Evolutionary conservation across 257 asterid genomes (phyloP).

Genomic region (Penstemon eatonii): DNA sequence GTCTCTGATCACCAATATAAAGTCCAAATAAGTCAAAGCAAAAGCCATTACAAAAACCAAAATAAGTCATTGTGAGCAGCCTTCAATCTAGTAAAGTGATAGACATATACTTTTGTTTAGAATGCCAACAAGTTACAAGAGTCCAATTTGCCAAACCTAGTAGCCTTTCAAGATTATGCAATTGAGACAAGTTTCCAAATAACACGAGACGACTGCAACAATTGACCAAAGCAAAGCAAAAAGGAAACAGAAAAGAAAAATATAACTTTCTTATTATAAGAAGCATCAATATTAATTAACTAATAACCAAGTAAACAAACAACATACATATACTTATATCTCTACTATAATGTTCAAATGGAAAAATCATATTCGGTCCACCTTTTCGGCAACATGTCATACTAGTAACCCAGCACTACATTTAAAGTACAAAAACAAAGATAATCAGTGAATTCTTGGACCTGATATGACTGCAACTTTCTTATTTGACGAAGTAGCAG

Average conservation of each 20-base stretch:
- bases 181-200: neutral
- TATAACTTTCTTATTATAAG: neutral
- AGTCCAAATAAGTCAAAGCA: neutral
- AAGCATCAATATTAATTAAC: constrained; percentile 1
- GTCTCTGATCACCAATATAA: neutral
- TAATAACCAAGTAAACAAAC: neutral
- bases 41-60: neutral
- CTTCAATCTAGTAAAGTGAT: neutral
- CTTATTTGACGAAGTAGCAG: constrained; percentile 60
- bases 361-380: constrained; percentile 16
- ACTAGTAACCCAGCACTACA: constrained; percentile 14
- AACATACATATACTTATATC: neutral
- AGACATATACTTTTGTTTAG: neutral
- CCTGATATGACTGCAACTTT: constrained; percentile 97
- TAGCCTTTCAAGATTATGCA: neutral
- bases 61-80: too few relatives aligned
- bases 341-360: constrained; percentile 2
- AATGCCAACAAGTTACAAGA: constrained; percentile 1
- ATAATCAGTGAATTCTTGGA: constrained; percentile 26
- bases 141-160: constrained; percentile 1
- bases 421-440: constrained; percentile 1
- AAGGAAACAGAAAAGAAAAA: neutral
- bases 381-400: neutral
- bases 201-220: neutral
- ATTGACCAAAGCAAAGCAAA: neutral